Evolutionary conservation across 805 yeast genomes (phyloP).

Genomic region (Nakazawaea ishiwadae): DNA sequence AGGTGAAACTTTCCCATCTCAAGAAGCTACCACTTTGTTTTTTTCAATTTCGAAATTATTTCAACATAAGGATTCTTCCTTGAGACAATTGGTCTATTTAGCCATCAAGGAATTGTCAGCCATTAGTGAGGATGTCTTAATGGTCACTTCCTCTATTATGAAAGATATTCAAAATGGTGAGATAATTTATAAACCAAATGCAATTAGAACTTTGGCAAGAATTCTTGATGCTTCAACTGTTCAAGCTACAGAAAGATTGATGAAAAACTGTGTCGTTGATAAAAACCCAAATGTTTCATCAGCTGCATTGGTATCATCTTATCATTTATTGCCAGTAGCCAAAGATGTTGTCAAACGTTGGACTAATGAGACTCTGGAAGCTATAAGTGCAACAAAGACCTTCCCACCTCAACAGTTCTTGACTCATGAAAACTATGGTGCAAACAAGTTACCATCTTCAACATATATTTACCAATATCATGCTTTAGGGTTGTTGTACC

Average conservation of each 20-base stretch:
- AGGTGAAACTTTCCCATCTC: constrained; percentile 83
- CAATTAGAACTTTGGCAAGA: constrained; percentile 85
- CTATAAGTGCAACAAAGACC: constrained; percentile 61
- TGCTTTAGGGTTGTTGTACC: constrained; percentile 87
- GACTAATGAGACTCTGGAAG: constrained; percentile 91
- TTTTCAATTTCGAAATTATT: constrained; percentile 92
- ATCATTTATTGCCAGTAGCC: constrained; percentile 84
- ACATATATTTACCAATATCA: constrained; percentile 90
- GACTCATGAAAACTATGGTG: constrained; percentile 52
- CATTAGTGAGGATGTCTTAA: constrained; percentile 84
- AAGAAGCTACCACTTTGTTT: constrained; percentile 88
- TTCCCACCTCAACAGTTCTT: constrained; percentile 46
- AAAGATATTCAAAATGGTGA: constrained; percentile 94
- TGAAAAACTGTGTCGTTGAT: constrained; percentile 91
- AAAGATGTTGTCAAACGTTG: constrained; percentile 91
- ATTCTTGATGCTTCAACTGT: constrained; percentile 89
- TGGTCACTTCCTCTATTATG: constrained; percentile 98
- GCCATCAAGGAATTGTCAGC: constrained; percentile 88
- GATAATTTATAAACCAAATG: constrained; percentile 83
- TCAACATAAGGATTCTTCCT: constrained; percentile 81
- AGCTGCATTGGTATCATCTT: constrained; percentile 91
- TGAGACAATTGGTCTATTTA: constrained; percentile 90
- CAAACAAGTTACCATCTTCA: constrained; percentile 55
- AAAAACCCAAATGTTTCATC: constrained; percentile 82
- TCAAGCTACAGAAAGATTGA: constrained; percentile 86